phyloP scores from a whole-genome alignment of 202 grass and related monocot species.

The Panicum hallii region DNA sequence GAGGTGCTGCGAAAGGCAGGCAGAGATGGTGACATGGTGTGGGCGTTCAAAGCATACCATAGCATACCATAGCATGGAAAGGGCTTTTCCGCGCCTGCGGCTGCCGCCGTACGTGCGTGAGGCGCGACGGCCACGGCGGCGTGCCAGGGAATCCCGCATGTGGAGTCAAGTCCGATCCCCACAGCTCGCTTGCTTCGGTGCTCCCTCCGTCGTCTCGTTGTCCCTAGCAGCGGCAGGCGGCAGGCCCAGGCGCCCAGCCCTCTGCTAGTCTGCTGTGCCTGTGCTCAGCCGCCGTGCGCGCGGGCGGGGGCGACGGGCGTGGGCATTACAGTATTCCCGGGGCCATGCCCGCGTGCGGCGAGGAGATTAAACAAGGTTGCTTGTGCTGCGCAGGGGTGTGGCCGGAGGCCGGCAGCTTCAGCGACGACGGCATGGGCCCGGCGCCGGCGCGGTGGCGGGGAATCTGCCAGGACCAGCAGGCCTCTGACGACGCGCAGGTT shows the following conservation, averaged over 20 bases:
- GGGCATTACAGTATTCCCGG: slow-evolving; percentile 15
- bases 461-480: slow-evolving; percentile 64
- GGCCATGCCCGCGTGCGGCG: slow-evolving; percentile 34
- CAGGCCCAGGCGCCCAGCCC: background rate
- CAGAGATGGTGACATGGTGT: background rate
- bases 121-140: slow-evolving; percentile 7
- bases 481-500: slow-evolving; percentile 51
- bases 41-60: background rate
- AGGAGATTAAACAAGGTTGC: background rate
- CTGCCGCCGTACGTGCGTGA: slow-evolving; percentile 13
- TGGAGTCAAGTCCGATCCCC: slow-evolving; percentile 50
- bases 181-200: background rate
- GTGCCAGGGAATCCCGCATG: slow-evolving; percentile 56
- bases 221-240: background rate
- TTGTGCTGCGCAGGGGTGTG: slow-evolving; percentile 67
- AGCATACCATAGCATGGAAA: background rate
- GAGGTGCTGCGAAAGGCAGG: background rate
- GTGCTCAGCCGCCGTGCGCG: slow-evolving; percentile 1
- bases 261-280: too few relatives aligned
- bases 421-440: slow-evolving; percentile 76
- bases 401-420: slow-evolving; percentile 94
- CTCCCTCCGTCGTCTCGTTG: background rate
- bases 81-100: slow-evolving; percentile 6
- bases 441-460: slow-evolving; percentile 72
- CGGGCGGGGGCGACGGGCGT: background rate